A percentile compares a stretch with the other conserved stretches of the same genome.
Evolutionary conservation across 495 filamentous ascomycete species (phyloP).

Genomic region (Tetracladium setigerum): DNA sequence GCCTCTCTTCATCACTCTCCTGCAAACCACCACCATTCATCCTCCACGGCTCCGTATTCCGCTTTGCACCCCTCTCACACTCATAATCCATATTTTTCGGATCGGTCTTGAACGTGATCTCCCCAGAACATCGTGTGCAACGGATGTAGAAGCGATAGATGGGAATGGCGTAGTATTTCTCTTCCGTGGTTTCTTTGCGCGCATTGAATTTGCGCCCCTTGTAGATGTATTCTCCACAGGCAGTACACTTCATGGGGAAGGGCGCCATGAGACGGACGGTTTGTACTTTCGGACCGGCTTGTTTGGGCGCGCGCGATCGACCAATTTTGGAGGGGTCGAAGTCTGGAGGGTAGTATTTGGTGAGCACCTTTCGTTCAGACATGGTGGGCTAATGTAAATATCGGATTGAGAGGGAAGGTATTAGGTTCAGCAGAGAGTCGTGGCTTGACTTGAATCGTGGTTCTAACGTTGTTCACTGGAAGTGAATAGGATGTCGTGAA

Average conservation of each 20-base stretch:
- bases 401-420: not conserved
- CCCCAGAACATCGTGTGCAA: conserved; percentile 80
- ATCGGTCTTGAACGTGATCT: conserved; percentile 94
- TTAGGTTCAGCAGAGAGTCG: too few species aligned
- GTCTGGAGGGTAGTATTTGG: conserved; percentile 89
- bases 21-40: conserved; percentile 48
- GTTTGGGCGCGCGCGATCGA: conserved; percentile 61
- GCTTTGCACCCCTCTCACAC: conserved; percentile 77
- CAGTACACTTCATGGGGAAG: conserved; percentile 86
- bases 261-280: conserved; percentile 96
- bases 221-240: conserved; percentile 96
- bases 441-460: too few species aligned
- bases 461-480: too few species aligned
- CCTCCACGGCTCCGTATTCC: conserved; percentile 92
- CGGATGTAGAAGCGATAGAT: conserved; percentile 94
- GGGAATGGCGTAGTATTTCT: conserved; percentile 82
- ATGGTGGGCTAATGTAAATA: conserved; percentile 38
- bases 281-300: conserved; percentile 70
- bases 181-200: conserved; percentile 86
- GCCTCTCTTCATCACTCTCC: conserved; percentile 80
- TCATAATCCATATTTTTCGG: conserved; percentile 92
- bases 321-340: conserved; percentile 86
- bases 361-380: conserved; percentile 89
- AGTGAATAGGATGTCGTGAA: too few species aligned
- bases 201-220: conserved; percentile 96